A percentile compares a stretch with the other conserved stretches of the same genome.
These are phyloP conservation scores for Berberis thunbergii DNA, from an alignment of 164 flowering plant genomes.

Conservation along the genomic window DNA sequence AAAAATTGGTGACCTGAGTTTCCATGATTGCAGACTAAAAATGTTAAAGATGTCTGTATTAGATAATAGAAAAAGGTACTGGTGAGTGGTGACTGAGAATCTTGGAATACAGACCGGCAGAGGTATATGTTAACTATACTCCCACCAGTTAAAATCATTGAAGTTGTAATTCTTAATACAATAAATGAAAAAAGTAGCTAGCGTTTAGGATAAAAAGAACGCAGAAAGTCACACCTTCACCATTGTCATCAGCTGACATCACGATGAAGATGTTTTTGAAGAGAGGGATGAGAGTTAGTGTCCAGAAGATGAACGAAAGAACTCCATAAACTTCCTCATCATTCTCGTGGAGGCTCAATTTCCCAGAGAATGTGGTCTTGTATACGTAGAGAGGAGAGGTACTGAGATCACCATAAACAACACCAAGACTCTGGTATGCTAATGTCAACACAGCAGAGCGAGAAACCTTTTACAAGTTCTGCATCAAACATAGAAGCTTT, in stretches of 20 bases:
- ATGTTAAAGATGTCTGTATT: too few species aligned
- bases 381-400: constrained; percentile 80
- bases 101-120: too few species aligned
- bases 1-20: too few species aligned
- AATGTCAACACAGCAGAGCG: constrained; percentile 35
- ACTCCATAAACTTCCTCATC: constrained; percentile 67
- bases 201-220: not conserved
- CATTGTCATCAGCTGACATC: constrained; percentile 65
- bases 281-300: constrained; percentile 53
- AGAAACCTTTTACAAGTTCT: constrained; percentile 41
- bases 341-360: constrained; percentile 44
- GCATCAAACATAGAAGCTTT: constrained; percentile 17
- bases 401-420: constrained; percentile 72
- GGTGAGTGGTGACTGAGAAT: too few species aligned
- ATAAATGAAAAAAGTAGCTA: not conserved
- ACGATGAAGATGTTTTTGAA: constrained; percentile 60
- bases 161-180: too few species aligned
- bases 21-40: too few species aligned
- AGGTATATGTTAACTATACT: too few species aligned
- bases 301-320: constrained; percentile 72
- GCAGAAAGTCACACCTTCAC: constrained; percentile 50
- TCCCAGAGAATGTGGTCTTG: constrained; percentile 63
- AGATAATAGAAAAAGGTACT: too few species aligned
- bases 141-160: too few species aligned
- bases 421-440: constrained; percentile 80